Conservation (phyloP, 306 rosid genomes). For the Erythrophleum fordii region DNA sequence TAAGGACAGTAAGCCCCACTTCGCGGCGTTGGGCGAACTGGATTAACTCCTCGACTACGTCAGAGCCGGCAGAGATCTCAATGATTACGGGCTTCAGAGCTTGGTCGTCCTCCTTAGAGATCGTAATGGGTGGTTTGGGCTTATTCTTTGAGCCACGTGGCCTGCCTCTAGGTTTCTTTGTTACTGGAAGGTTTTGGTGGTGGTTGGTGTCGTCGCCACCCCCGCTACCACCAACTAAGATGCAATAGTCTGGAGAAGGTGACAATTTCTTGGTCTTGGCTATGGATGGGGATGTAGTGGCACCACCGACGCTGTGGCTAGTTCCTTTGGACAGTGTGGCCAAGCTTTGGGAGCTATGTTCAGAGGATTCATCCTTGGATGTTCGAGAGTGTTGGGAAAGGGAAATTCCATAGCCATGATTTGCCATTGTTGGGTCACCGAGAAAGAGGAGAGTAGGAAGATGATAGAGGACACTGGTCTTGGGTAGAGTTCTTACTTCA, state of each 20-base stretch:
- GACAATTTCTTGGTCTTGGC: slow-evolving; percentile 12
- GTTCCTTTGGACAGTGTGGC: slow-evolving; percentile 20
- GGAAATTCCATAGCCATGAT: slow-evolving; percentile 21
- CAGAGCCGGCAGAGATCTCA: slow-evolving; percentile 55
- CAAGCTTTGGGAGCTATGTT: slow-evolving; percentile 38
- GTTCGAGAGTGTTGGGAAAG: slow-evolving; percentile 39
- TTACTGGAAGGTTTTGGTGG: neutral
- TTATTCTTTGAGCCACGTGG: slow-evolving; percentile 77
- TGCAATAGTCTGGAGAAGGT: neutral
- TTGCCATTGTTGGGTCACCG: slow-evolving; percentile 41
- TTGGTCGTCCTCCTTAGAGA: slow-evolving; percentile 34
- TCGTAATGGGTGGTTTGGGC: slow-evolving; percentile 56
- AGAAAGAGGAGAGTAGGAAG: neutral
- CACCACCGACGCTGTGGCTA: neutral
- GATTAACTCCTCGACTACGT: slow-evolving; percentile 50
- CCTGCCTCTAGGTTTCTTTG: slow-evolving; percentile 59
- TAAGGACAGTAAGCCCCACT: slow-evolving; percentile 41
- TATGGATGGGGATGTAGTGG: neutral
- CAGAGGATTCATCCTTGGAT: slow-evolving; percentile 40
- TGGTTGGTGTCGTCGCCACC: neutral
- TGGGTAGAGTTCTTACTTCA: neutral
- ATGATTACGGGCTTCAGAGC: slow-evolving; percentile 43
- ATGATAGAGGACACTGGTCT: neutral
- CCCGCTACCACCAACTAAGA: neutral
- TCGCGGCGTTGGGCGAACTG: slow-evolving; percentile 39